A percentile compares a stretch with the other conserved stretches of the same genome.
These are phyloP conservation scores for Pneumocystis jirovecii DNA, from an alignment of 1,139 yeast genomes.

Conservation along the genomic window DNA sequence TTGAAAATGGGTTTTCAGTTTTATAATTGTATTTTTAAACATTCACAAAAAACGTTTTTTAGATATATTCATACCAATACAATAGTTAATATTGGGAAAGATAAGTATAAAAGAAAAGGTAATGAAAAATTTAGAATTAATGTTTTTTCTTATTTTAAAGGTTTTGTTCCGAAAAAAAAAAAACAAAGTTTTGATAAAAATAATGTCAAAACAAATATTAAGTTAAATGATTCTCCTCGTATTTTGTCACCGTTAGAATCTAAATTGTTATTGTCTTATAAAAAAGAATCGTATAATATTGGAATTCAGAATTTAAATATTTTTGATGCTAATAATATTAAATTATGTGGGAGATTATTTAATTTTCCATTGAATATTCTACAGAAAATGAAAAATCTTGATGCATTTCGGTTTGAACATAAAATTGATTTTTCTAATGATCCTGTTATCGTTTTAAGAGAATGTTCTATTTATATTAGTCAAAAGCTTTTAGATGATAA, in stretches of 20 bases:
- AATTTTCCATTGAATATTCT: slow-evolving; percentile 4
- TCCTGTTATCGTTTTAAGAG: slow-evolving; percentile 9
- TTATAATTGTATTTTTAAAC: not conserved
- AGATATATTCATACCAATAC: not conserved
- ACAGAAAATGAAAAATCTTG: slow-evolving; percentile 7
- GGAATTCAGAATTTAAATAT: not conserved
- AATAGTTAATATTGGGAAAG: not conserved
- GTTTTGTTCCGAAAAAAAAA: not conserved
- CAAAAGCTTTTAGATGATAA: slow-evolving; percentile 5
- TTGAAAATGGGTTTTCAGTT: not conserved
- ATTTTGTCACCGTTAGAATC: not conserved
- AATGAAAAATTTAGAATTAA: not conserved
- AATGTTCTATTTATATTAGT: slow-evolving; percentile 3
- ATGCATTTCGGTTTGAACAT: slow-evolving; percentile 5
- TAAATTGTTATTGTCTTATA: not conserved
- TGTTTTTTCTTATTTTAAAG: not conserved
- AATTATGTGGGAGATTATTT: not conserved
- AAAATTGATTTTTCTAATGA: slow-evolving; percentile 8
- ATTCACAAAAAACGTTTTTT: not conserved
- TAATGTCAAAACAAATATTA: not conserved
- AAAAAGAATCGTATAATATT: not conserved
- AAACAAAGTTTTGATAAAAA: not conserved
- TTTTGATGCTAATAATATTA: not conserved
- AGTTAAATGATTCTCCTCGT: not conserved
- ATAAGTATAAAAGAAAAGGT: not conserved